A percentile compares a stretch with the other conserved stretches of the same genome.
These are phyloP conservation scores for Cladophialophora chaetospira DNA, from an alignment of 2,329 filamentous ascomycete genomes.

Conservation along the genomic window DNA sequence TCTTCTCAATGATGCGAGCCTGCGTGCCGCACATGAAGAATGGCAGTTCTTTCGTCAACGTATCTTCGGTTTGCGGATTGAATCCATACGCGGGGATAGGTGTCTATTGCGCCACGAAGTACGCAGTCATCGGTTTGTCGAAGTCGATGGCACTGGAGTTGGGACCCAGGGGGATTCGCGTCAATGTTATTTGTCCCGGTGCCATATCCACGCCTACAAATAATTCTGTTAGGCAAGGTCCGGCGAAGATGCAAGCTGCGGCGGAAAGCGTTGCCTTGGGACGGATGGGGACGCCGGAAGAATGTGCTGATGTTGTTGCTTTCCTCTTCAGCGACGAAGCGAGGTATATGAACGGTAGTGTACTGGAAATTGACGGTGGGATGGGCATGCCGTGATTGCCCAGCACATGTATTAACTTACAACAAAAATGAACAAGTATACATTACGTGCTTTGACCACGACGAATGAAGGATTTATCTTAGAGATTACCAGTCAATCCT, in stretches of 20 bases:
- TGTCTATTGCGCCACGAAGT: conserved; percentile 38
- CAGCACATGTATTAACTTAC: too few relatives aligned
- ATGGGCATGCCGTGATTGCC: background rate
- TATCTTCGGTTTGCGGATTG: conserved; percentile 42
- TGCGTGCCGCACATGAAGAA: conserved; percentile 43
- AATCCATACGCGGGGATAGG: conserved; percentile 31
- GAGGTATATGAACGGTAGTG: conserved; percentile 49
- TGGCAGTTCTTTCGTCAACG: conserved; percentile 43
- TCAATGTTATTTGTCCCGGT: conserved; percentile 85
- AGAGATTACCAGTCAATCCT: too few relatives aligned
- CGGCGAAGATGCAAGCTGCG: background rate
- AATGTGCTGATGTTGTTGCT: conserved; percentile 46
- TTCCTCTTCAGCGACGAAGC: conserved; percentile 50
- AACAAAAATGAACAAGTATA: too few relatives aligned
- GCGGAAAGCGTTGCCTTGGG: background rate
- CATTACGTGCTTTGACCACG: too few relatives aligned
- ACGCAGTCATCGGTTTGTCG: conserved; percentile 33
- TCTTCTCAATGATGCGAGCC: conserved; percentile 49
- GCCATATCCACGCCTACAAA: conserved; percentile 95
- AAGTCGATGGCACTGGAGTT: conserved; percentile 34
- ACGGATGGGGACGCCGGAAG: conserved; percentile 33
- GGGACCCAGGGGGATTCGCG: conserved; percentile 65
- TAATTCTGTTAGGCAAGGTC: conserved; percentile 32
- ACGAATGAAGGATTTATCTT: too few relatives aligned
- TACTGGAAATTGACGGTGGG: conserved; percentile 50